These are phyloP conservation scores for Amanita rimosa DNA, from an alignment of 768 basidiomycete genomes.

Conservation along the genomic window DNA sequence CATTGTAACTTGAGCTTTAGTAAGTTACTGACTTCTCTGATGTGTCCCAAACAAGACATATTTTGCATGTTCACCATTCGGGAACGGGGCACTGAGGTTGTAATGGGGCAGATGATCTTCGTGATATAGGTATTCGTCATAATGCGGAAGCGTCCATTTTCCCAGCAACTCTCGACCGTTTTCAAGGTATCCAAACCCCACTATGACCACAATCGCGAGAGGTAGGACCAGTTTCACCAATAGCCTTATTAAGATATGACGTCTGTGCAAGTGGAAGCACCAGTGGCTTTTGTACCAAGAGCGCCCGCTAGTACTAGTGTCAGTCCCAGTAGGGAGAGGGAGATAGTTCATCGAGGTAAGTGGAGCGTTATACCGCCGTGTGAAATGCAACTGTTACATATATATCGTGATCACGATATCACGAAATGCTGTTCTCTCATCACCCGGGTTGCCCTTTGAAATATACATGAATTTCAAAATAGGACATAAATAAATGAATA, in stretches of 20 bases:
- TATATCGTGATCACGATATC: no score
- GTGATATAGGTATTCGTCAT: background rate
- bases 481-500: no score
- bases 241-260: background rate
- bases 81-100: background rate
- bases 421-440: no score
- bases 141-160: background rate
- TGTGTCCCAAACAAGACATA: background rate
- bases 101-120: slow-evolving; percentile 1
- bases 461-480: no score
- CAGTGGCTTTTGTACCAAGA: background rate
- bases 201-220: background rate
- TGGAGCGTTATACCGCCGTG: no score
- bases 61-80: slow-evolving; percentile 1
- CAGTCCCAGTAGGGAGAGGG: background rate
- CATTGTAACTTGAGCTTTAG: no score
- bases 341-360: background rate
- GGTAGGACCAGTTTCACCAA: background rate
- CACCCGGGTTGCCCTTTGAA: no score
- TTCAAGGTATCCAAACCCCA: background rate
- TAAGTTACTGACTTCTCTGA: background rate
- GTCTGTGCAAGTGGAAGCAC: background rate
- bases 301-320: background rate
- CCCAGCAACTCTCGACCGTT: background rate
- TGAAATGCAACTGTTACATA: no score